A percentile compares a stretch with the other conserved stretches of the same genome.
phyloP scores from a whole-genome alignment of 805 yeast species.

The Saccharomycopsis fermentans region DNA sequence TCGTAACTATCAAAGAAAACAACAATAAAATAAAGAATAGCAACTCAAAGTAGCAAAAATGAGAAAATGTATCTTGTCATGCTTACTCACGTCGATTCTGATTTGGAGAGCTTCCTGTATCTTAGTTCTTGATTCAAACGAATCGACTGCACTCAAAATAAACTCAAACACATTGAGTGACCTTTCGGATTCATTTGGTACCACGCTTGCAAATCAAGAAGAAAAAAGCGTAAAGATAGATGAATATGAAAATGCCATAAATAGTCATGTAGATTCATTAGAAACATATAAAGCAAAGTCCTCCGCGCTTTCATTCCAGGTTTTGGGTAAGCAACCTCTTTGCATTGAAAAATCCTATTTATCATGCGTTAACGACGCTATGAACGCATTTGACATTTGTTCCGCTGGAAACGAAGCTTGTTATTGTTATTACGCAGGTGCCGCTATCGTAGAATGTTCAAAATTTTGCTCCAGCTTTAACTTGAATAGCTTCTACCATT shows the following conservation, averaged over 20 bases:
- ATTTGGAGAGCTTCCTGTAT: neutral
- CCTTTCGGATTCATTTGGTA: neutral
- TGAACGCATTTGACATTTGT: slow-evolving; percentile 5
- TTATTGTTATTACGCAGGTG: slow-evolving; percentile 11
- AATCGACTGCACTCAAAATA: neutral
- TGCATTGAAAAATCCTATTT: neutral
- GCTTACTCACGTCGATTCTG: neutral
- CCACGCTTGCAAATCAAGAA: no score
- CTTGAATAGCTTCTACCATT: slow-evolving; percentile 3
- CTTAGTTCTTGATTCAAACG: neutral
- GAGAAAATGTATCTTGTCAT: neutral
- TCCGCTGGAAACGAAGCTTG: slow-evolving; percentile 7
- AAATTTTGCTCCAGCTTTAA: slow-evolving; percentile 6
- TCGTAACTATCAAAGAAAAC: no score
- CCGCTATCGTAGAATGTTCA: slow-evolving; percentile 11
- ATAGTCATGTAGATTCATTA: neutral
- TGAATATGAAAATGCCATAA: no score
- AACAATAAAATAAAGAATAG: neutral
- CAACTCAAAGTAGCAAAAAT: no score
- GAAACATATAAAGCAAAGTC: neutral
- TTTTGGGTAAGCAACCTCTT: neutral
- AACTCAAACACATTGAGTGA: neutral
- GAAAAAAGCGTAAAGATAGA: neutral
- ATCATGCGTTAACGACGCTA: neutral
- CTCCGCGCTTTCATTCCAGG: neutral